Evolutionary conservation across 257 asterid genomes (phyloP), one percentile per base, ranked within the genome.

Genomic region (Anisodus acutangulus): DNA sequence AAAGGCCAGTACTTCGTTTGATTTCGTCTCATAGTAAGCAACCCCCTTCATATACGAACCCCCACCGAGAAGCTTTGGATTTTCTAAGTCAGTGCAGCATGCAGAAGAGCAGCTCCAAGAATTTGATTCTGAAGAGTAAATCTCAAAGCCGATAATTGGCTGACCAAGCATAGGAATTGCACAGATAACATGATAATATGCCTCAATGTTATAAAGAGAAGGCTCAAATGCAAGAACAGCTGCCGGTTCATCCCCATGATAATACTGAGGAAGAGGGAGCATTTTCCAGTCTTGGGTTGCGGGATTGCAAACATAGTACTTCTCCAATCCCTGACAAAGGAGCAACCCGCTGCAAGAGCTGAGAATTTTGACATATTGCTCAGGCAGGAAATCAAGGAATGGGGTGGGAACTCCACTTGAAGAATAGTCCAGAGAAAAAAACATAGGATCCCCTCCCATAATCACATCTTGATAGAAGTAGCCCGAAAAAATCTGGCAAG

Each of bases 261-360:
- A 88, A 0, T 79, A 47, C 5, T 5, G 13, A 5, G 92, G 92
- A 26, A 5, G 15, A 9, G 93, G 92, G 22, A 91, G 90, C 19
- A 9, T 3, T 15, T 66, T 47, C 92, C 92, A 88, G 17, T 85
- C 84, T 54, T 67, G 6, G 15, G 78, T 91, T 54, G 88, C 89
- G 11, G 94, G 93, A 80, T 89, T 91, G 92, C 93, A 90, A 45
- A 92, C 78, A 76, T 85, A 89, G 86, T 90, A 88, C 0, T 67
- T 35, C 11, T 83, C 57, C 0, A 11, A 62, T n/a, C 81, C 86
- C 6, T 78, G 83, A 83, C 91, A 90, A 58, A 89, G 88, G 55
- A 92, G 85, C 58, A 92, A 82, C 35, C 95, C 93, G 0, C 26
- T 86, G 83, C 87, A 85, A 19, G 95, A 92, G 83, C 88, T 82